Conservation (phyloP, 2,329 filamentous ascomycete genomes). For the Seiridium cupressi region DNA sequence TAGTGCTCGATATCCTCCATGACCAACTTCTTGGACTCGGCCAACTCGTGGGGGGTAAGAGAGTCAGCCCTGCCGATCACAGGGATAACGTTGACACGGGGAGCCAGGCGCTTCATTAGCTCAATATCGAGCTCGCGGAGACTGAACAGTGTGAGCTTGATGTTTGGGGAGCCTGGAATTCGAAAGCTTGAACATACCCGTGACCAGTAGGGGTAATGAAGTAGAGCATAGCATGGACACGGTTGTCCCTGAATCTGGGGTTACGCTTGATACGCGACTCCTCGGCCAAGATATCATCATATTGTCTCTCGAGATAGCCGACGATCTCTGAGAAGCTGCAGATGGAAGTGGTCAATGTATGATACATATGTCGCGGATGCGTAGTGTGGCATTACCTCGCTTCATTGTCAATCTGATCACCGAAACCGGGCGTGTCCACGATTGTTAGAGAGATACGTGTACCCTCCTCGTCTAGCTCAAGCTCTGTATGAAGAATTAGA, state of each 20-base stretch:
- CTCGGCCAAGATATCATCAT: constrained; percentile 98
- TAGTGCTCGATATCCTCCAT: constrained; percentile 99
- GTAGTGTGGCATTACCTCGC: constrained; percentile 65
- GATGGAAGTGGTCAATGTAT: constrained; percentile 8
- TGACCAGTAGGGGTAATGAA: constrained; percentile 99
- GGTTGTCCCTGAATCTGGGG: constrained; percentile 98
- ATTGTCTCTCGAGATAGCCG: constrained; percentile 97
- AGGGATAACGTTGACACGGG: constrained; percentile 97
- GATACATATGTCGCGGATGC: constrained; percentile 1
- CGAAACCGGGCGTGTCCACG: constrained; percentile 96
- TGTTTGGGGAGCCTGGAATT: not conserved
- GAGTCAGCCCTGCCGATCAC: constrained; percentile 99
- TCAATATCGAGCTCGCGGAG: constrained; percentile 99
- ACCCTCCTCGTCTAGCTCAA: constrained; percentile 96
- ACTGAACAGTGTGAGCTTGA: constrained; percentile 42
- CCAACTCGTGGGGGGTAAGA: constrained; percentile 91
- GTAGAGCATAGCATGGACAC: constrained; percentile 96
- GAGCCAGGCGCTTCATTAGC: constrained; percentile 98
- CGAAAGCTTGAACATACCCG: constrained; percentile 53
- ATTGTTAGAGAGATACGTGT: constrained; percentile 98
- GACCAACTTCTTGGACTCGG: constrained; percentile 98
- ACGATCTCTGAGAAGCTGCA: constrained; percentile 93
- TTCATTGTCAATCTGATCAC: constrained; percentile 99
- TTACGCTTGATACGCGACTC: constrained; percentile 99
- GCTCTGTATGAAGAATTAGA: constrained; percentile 53